phyloP scores from a whole-genome alignment of 768 basidiomycete genomes.

The Pleurotus sapidus region DNA sequence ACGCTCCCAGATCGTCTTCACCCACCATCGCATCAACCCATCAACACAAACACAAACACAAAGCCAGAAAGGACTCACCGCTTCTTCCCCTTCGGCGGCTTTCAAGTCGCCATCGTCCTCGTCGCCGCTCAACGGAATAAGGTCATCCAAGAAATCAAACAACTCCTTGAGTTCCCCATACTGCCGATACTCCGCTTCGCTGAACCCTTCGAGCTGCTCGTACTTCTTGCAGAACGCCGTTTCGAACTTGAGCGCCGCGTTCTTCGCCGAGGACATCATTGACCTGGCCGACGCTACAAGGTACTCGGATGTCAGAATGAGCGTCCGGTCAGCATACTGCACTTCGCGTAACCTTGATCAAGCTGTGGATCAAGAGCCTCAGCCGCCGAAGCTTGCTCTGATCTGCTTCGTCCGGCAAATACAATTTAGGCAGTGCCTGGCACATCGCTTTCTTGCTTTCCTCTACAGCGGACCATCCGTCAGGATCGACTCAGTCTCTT shows the following conservation, averaged over 20 bases:
- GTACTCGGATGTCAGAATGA: background rate
- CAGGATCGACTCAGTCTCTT: slow-evolving; percentile 13
- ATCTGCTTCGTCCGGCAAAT: slow-evolving; percentile 70
- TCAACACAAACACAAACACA: background rate
- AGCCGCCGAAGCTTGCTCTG: slow-evolving; percentile 64
- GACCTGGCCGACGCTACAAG: slow-evolving; percentile 37
- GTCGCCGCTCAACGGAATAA: slow-evolving; percentile 66
- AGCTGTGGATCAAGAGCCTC: slow-evolving; percentile 58
- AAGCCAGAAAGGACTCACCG: slow-evolving; percentile 21
- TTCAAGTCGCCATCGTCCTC: slow-evolving; percentile 42
- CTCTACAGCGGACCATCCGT: slow-evolving; percentile 32
- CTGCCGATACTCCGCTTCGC: slow-evolving; percentile 67
- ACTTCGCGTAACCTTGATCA: slow-evolving; percentile 46
- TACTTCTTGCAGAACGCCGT: slow-evolving; percentile 65
- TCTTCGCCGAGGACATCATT: slow-evolving; percentile 59
- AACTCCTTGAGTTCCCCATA: slow-evolving; percentile 59
- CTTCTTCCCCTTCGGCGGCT: slow-evolving; percentile 36
- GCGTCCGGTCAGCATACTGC: no score
- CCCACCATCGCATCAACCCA: background rate
- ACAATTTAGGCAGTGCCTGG: slow-evolving; percentile 59
- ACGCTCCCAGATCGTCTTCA: slow-evolving; percentile 60
- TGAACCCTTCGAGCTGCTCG: slow-evolving; percentile 66
- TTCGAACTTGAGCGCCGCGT: slow-evolving; percentile 73
- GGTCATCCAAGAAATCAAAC: slow-evolving; percentile 71
- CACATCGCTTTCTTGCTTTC: slow-evolving; percentile 65